phyloP scores from a whole-genome alignment of 139 green algal genomes.

The Eudorina sp. region DNA sequence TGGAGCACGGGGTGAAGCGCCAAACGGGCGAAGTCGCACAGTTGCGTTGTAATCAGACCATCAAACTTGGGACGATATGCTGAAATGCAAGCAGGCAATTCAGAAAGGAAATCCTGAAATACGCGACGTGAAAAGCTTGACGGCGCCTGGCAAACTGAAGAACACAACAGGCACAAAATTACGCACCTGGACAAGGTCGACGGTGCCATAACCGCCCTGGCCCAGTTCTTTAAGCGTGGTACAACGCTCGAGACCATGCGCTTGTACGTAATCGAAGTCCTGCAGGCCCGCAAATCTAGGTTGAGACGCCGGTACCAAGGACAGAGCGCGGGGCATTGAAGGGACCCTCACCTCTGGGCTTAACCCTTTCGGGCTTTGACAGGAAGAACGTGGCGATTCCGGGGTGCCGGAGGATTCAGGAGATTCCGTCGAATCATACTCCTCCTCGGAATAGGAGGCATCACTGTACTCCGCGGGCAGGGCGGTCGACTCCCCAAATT shows the following conservation, averaged over 20 bases:
- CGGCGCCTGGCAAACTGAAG: too few species aligned
- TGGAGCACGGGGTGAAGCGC: too few species aligned
- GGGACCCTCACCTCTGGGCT: slow-evolving; percentile 5
- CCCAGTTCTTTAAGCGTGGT: slow-evolving; percentile 30
- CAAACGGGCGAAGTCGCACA: too few species aligned
- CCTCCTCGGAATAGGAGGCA: background rate
- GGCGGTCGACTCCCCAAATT: background rate
- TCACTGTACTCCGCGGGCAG: slow-evolving; percentile 16
- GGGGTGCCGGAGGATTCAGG: background rate
- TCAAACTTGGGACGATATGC: too few species aligned
- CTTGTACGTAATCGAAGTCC: slow-evolving; percentile 37
- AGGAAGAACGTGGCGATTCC: background rate
- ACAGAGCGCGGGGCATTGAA: too few species aligned
- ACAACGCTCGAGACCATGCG: slow-evolving; percentile 13
- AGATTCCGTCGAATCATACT: background rate
- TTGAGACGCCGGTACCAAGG: background rate
- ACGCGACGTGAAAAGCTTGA: too few species aligned
- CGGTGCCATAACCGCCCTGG: slow-evolving; percentile 27
- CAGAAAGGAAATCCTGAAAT: too few species aligned
- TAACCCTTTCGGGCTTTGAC: slow-evolving; percentile 13
- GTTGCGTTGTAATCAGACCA: too few species aligned
- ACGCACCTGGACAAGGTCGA: slow-evolving; percentile 44
- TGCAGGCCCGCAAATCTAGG: background rate
- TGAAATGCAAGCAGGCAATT: too few species aligned
- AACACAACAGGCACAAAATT: too few species aligned